A percentile compares a stretch with the other conserved stretches of the same genome.
phyloP scores from a whole-genome alignment of 352 stramenopile genomes.

The Phytophthora foliorum region DNA sequence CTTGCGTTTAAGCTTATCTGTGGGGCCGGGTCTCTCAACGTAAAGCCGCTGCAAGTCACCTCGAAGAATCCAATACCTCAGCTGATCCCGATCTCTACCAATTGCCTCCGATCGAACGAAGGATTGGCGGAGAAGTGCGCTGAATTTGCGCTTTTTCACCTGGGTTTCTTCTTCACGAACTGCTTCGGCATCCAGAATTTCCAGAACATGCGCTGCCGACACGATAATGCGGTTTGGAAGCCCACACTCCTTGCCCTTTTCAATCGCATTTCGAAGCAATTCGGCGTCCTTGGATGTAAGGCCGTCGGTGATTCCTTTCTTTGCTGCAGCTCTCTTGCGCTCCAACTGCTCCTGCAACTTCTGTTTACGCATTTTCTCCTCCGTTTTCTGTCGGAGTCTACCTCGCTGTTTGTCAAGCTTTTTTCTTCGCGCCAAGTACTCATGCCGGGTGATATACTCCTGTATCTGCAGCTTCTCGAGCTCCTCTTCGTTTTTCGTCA shows the following conservation, averaged over 20 bases:
- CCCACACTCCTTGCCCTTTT: constrained; percentile 79
- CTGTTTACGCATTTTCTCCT: constrained; percentile 76
- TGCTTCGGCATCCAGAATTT: constrained; percentile 79
- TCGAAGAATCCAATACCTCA: constrained; percentile 81
- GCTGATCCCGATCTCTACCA: constrained; percentile 66
- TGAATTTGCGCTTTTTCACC: constrained; percentile 69
- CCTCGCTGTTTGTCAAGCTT: constrained; percentile 77
- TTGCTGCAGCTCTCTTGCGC: constrained; percentile 60
- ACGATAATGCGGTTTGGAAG: constrained; percentile 73
- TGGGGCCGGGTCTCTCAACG: constrained; percentile 64
- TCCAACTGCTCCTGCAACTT: constrained; percentile 74
- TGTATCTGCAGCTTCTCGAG: constrained; percentile 71
- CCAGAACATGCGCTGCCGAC: constrained; percentile 76
- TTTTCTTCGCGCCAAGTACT: constrained; percentile 84
- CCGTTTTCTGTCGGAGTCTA: constrained; percentile 56
- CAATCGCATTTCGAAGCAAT: constrained; percentile 64
- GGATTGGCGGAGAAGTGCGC: constrained; percentile 62
- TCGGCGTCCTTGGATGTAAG: constrained; percentile 68
- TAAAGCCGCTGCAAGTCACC: constrained; percentile 77
- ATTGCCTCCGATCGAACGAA: constrained; percentile 85
- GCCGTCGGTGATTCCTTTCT: constrained; percentile 76
- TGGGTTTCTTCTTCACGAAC: constrained; percentile 73
- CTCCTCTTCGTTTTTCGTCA: constrained; percentile 79
- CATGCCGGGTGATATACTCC: constrained; percentile 79
- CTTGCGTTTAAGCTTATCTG: constrained; percentile 54